Percentiles rank a stretch among this genome's conserved stretches.
These are phyloP conservation scores for Penicillium occitanis DNA, from an alignment of 2,329 filamentous ascomycete genomes.

Conservation along the genomic window DNA sequence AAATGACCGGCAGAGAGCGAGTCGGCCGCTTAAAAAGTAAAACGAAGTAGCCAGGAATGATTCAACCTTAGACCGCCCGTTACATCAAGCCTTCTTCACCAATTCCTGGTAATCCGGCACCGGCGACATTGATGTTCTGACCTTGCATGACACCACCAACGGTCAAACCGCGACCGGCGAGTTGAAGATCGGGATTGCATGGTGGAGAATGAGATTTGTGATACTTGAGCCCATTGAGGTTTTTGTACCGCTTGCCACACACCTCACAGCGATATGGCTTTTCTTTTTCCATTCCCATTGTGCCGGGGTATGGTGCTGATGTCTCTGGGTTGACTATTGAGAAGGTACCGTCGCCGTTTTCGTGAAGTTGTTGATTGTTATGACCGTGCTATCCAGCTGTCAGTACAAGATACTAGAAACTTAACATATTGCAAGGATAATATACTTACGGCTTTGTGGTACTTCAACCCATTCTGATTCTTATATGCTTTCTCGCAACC, in stretches of 20 bases:
- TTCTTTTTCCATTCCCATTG: slow-evolving; percentile 99
- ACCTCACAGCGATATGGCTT: slow-evolving; percentile 97
- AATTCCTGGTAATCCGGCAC: slow-evolving; percentile 50
- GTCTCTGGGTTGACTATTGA: slow-evolving; percentile 98
- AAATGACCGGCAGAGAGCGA: background rate
- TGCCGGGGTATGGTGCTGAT: slow-evolving; percentile 89
- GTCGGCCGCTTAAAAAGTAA: slow-evolving; percentile 2
- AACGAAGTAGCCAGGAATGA: background rate
- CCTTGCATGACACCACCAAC: slow-evolving; percentile 48
- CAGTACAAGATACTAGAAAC: slow-evolving; percentile 24
- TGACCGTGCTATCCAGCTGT: slow-evolving; percentile 69
- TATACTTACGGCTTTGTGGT: slow-evolving; percentile 64
- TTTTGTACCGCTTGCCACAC: slow-evolving; percentile 98
- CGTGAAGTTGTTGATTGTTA: slow-evolving; percentile 92
- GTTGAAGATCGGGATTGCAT: slow-evolving; percentile 79
- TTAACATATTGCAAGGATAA: background rate
- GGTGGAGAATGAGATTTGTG: slow-evolving; percentile 81
- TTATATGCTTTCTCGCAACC: slow-evolving; percentile 99
- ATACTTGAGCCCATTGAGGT: slow-evolving; percentile 97
- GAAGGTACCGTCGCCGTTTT: slow-evolving; percentile 95
- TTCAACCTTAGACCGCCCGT: slow-evolving; percentile 14
- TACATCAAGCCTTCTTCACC: slow-evolving; percentile 45
- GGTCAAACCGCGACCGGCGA: slow-evolving; percentile 44
- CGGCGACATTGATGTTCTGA: slow-evolving; percentile 49
- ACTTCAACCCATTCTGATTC: slow-evolving; percentile 98